These are phyloP conservation scores for Excoecaria agallocha DNA, from an alignment of 345 rosid genomes.

Conservation along the genomic window DNA sequence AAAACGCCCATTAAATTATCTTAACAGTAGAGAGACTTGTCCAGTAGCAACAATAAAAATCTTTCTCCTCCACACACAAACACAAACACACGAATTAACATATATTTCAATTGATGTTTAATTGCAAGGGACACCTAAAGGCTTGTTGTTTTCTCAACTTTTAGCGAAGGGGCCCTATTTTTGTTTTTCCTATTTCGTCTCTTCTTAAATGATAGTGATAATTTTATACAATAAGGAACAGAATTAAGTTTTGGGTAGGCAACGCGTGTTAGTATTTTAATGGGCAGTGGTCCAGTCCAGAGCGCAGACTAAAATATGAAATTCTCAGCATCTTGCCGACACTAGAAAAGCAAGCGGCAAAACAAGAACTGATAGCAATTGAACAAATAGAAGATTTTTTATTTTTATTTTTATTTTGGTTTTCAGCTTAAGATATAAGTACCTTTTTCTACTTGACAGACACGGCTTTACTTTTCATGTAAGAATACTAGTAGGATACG, in stretches of 20 bases:
- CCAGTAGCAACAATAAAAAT: constrained; percentile 5
- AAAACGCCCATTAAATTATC: background rate
- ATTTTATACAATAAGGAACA: background rate
- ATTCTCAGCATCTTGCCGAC: constrained; percentile 3
- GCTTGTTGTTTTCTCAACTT: background rate
- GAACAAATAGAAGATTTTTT: background rate
- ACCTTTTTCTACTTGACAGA: background rate
- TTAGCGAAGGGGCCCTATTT: background rate
- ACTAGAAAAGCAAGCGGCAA: background rate
- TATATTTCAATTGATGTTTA: background rate
- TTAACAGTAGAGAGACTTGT: background rate
- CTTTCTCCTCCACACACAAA: too few relatives aligned
- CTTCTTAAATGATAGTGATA: background rate
- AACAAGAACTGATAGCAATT: background rate
- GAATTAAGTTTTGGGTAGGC: background rate
- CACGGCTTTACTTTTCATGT: background rate
- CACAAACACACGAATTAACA: too few relatives aligned
- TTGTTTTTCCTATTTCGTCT: background rate
- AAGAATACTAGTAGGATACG: too few relatives aligned
- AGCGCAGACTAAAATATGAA: background rate
- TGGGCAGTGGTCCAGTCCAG: background rate
- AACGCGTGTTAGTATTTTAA: constrained; percentile 1
- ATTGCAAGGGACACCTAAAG: constrained; percentile 1
- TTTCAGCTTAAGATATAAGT: too few relatives aligned
- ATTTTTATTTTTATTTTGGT: background rate